phyloP scores from a whole-genome alignment of 2,329 filamentous ascomycete genomes.

The Colletotrichum trifolii region DNA sequence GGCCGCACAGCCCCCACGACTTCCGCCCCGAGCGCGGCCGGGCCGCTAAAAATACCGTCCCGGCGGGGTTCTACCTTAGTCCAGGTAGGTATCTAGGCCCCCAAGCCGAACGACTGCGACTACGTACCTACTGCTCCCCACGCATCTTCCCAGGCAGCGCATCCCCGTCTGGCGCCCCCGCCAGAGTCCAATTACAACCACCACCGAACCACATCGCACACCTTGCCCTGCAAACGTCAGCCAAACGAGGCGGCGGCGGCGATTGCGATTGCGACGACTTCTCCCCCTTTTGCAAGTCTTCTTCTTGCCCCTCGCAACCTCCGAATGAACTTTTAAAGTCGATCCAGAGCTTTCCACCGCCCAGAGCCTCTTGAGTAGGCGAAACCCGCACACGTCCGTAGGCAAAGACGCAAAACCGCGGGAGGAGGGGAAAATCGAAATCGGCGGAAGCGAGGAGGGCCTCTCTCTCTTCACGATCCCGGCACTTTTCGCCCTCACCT shows the following conservation, averaged over 20 bases:
- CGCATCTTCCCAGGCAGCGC: not conserved
- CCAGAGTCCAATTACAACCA: not conserved
- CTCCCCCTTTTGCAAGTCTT: not conserved
- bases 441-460: too few species aligned
- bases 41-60: constrained; percentile 36
- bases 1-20: constrained; percentile 26
- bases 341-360: too few species aligned
- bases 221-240: not conserved
- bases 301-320: too few species aligned
- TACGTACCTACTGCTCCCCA: too few species aligned
- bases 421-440: too few species aligned
- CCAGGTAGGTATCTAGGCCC: too few species aligned
- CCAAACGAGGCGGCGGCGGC: not conserved
- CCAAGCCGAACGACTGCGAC: constrained; percentile 4
- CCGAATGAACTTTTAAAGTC: too few species aligned
- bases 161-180: constrained; percentile 14
- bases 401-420: too few species aligned
- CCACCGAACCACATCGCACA: not conserved
- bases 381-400: too few species aligned
- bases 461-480: too few species aligned
- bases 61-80: constrained; percentile 12
- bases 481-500: not conserved
- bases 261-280: not conserved
- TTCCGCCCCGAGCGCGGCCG: constrained; percentile 27
- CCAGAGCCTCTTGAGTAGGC: too few species aligned